phyloP scores from a whole-genome alignment of 164 flowering plant genomes.

The Platanus orientalis region DNA sequence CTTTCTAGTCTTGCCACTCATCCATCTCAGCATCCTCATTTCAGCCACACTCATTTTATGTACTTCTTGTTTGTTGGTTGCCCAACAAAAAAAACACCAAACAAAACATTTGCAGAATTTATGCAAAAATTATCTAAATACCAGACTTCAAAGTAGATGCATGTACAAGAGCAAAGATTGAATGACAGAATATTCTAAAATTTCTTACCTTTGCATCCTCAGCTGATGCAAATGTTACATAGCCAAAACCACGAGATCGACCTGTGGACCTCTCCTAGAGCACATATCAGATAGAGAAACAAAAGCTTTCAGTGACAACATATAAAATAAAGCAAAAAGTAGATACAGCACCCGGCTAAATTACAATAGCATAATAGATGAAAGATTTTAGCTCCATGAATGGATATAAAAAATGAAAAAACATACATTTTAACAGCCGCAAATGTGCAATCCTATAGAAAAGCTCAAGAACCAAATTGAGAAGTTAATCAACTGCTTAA shows the following conservation, averaged over 20 bases:
- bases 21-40: too few relatives aligned
- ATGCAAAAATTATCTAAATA: too few relatives aligned
- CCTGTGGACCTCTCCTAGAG: conserved; percentile 86
- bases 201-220: conserved; percentile 90
- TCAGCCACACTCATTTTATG: too few relatives aligned
- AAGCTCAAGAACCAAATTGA: too few relatives aligned
- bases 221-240: conserved; percentile 79
- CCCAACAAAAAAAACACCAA: too few relatives aligned
- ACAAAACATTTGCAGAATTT: too few relatives aligned
- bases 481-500: too few relatives aligned
- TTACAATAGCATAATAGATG: neutral
- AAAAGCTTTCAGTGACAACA: neutral
- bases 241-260: conserved; percentile 98
- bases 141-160: too few relatives aligned
- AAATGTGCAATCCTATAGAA: neutral
- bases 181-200: neutral
- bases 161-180: too few relatives aligned
- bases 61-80: too few relatives aligned
- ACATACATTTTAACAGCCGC: neutral
- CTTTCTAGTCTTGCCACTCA: too few relatives aligned
- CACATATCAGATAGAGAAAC: neutral
- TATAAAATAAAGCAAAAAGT: neutral
- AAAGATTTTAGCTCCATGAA: neutral
- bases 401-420: neutral
- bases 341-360: neutral